These are phyloP conservation scores for Pleurotus djamor DNA, from an alignment of 768 basidiomycete genomes.

Conservation along the genomic window DNA sequence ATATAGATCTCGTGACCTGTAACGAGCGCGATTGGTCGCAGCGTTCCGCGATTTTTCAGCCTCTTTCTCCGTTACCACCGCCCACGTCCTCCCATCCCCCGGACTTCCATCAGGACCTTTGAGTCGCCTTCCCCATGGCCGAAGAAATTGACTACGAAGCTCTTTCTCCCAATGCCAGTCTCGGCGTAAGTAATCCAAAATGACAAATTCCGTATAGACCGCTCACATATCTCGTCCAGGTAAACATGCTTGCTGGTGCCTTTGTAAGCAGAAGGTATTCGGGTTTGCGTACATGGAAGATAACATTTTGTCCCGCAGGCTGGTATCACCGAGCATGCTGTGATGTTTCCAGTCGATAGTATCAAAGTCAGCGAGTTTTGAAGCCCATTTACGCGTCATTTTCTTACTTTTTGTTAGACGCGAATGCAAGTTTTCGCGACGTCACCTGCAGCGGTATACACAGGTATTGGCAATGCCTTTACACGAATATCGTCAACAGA, in stretches of 20 bases:
- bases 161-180: constrained; percentile 71
- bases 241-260: constrained; percentile 97
- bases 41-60: constrained; percentile 6
- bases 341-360: constrained; percentile 98
- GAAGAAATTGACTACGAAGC: constrained; percentile 50
- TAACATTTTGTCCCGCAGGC: constrained; percentile 52
- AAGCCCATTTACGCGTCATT: neutral
- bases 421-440: constrained; percentile 98
- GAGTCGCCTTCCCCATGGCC: constrained; percentile 22
- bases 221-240: constrained; percentile 38
- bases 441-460: constrained; percentile 83
- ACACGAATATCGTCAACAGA: constrained; percentile 93
- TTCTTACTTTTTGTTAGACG: constrained; percentile 52
- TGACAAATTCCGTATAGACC: constrained; percentile 1
- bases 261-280: constrained; percentile 56
- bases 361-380: constrained; percentile 73
- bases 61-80: constrained; percentile 8
- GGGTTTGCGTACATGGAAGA: neutral
- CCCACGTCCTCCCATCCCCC: neutral
- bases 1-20: neutral
- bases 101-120: constrained; percentile 7
- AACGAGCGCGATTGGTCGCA: constrained; percentile 1
- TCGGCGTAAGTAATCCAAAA: constrained; percentile 52
- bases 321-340: constrained; percentile 97
- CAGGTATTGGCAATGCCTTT: constrained; percentile 88